A percentile compares a stretch with the other conserved stretches of the same genome.
phyloP scores from a whole-genome alignment of 495 filamentous ascomycete genomes.

The Talaromyces wortmannii region DNA sequence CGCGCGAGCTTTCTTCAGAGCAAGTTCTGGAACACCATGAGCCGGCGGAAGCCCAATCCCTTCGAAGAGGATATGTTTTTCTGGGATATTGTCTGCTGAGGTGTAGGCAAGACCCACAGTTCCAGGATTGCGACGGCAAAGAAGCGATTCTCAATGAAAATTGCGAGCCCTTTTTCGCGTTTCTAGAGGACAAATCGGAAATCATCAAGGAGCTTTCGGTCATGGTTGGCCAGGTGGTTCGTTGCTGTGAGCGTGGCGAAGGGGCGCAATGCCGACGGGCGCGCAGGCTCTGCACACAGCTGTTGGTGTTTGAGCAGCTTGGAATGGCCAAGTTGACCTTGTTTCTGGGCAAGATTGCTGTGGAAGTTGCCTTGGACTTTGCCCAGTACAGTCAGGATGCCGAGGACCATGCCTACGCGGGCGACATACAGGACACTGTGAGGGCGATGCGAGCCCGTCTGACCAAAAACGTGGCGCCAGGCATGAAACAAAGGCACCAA shows the following conservation, averaged over 20 bases:
- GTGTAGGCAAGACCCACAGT: conserved; percentile 16
- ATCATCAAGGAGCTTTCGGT: conserved; percentile 30
- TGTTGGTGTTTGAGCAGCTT: conserved; percentile 21
- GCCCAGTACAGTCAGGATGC: conserved; percentile 38
- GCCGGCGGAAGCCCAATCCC: conserved; percentile 14
- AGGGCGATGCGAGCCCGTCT: conserved; percentile 8
- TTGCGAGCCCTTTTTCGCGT: conserved; percentile 15
- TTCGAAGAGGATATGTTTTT: conserved; percentile 31
- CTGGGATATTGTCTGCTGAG: conserved; percentile 26
- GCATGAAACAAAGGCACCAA: background rate
- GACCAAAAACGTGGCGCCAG: conserved; percentile 5
- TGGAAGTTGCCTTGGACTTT: conserved; percentile 40
- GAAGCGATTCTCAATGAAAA: conserved; percentile 10
- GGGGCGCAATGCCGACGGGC: conserved; percentile 14
- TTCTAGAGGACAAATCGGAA: conserved; percentile 21
- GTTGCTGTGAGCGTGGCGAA: conserved; percentile 22
- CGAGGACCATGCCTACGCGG: conserved; percentile 42
- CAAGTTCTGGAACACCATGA: conserved; percentile 1
- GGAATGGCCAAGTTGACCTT: conserved; percentile 14
- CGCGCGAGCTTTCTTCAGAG: conserved; percentile 15
- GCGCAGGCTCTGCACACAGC: conserved; percentile 19
- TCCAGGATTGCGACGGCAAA: background rate
- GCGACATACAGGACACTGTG: conserved; percentile 34
- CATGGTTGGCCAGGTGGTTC: conserved; percentile 28
- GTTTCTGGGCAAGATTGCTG: conserved; percentile 32